These are phyloP conservation scores for Agrocybe praecox DNA, from an alignment of 768 basidiomycete genomes.

Conservation along the genomic window DNA sequence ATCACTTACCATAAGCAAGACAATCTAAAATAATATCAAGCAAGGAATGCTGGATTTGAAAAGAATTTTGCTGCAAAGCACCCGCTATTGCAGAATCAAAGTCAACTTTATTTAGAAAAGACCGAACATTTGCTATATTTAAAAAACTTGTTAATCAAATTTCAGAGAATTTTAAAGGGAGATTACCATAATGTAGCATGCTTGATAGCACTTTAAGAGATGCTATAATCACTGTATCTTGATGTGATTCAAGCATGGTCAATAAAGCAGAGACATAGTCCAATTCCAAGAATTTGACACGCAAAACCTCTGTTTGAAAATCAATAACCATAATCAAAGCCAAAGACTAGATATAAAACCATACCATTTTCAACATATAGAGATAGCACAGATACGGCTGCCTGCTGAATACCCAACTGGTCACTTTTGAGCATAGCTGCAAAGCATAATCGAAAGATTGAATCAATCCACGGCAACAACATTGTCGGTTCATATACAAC, in stretches of 20 bases:
- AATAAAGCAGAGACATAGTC: constrained; percentile 6
- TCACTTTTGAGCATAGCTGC: constrained; percentile 13
- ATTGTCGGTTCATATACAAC: not conserved
- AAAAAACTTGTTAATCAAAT: not conserved
- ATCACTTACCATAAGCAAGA: too few relatives aligned
- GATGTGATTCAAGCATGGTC: constrained; percentile 8
- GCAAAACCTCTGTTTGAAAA: constrained; percentile 10
- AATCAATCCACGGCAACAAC: constrained; percentile 11
- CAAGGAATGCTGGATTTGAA: too few relatives aligned
- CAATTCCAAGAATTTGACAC: constrained; percentile 6
- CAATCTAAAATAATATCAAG: too few relatives aligned
- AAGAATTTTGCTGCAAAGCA: too few relatives aligned
- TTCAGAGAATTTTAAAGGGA: not conserved
- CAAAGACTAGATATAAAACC: too few relatives aligned
- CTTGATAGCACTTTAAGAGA: constrained; percentile 4
- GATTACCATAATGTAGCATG: not conserved
- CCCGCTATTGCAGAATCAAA: too few relatives aligned
- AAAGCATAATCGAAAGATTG: constrained; percentile 9
- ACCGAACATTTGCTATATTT: too few relatives aligned
- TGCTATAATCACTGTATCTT: constrained; percentile 5
- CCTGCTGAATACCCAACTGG: constrained; percentile 12
- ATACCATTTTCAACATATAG: constrained; percentile 5
- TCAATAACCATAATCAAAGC: too few relatives aligned
- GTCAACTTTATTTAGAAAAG: too few relatives aligned
- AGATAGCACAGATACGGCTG: constrained; percentile 4